Evolutionary conservation across 345 rosid genomes (phyloP).

Genomic region (Passiflora organensis): DNA sequence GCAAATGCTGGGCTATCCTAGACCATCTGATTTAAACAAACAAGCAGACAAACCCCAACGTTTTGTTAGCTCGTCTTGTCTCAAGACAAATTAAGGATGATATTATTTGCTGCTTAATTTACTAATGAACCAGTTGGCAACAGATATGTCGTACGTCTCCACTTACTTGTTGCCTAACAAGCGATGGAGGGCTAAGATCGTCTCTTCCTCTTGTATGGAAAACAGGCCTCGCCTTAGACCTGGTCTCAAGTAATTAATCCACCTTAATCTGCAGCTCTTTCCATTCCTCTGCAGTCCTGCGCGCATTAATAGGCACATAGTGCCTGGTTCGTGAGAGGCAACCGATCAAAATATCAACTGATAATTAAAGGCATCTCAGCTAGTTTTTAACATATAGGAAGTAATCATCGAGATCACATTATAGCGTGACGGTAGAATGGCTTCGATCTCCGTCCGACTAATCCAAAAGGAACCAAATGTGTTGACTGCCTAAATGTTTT

Average conservation of each 20-base stretch:
- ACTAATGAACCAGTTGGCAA: background rate
- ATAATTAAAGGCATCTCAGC: background rate
- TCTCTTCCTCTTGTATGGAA: constrained; percentile 59
- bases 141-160: background rate
- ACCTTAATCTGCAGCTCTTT: constrained; percentile 89
- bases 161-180: constrained; percentile 87
- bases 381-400: background rate
- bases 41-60: background rate
- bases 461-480: too few relatives aligned
- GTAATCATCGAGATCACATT: background rate
- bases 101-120: background rate
- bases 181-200: constrained; percentile 57
- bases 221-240: constrained; percentile 72
- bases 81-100: background rate
- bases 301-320: background rate
- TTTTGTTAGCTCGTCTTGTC: background rate
- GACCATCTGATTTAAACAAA: constrained; percentile 60
- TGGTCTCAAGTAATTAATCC: constrained; percentile 92
- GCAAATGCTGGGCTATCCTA: constrained; percentile 69
- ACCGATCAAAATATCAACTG: background rate
- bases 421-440: too few relatives aligned
- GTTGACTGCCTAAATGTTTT: too few relatives aligned
- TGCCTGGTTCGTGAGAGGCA: background rate
- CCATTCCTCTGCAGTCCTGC: constrained; percentile 88
- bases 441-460: too few relatives aligned